Percentiles rank a stretch among this genome's conserved stretches.
Conservation (phyloP, 495 filamentous ascomycete genomes). For the Penicillium taxi region DNA sequence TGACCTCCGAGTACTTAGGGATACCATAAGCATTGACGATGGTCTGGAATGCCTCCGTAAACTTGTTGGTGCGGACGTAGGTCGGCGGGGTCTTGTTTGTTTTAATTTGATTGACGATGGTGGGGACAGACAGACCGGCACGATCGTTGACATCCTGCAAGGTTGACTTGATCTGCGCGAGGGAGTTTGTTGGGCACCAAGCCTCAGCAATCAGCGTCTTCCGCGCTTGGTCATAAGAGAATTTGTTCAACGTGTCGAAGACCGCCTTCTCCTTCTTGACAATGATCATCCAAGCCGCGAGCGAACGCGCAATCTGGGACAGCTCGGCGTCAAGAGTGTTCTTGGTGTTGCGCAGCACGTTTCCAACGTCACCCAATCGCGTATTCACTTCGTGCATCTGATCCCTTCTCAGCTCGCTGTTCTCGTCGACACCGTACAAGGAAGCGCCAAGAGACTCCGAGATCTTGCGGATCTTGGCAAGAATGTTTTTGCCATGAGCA, state of each 20-base stretch:
- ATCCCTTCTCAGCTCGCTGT: conserved; percentile 83
- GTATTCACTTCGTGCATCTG: conserved; percentile 96
- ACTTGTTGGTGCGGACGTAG: conserved; percentile 94
- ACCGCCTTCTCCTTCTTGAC: conserved; percentile 97
- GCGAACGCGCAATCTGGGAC: conserved; percentile 77
- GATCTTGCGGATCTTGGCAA: conserved; percentile 97
- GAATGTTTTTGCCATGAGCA: conserved; percentile 94
- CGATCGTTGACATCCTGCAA: conserved; percentile 94
- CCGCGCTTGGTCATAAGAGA: conserved; percentile 90
- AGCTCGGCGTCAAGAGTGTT: conserved; percentile 89
- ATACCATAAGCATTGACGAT: conserved; percentile 98
- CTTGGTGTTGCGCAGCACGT: conserved; percentile 92
- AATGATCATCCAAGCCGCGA: conserved; percentile 93
- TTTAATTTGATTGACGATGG: conserved; percentile 92
- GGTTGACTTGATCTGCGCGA: conserved; percentile 89
- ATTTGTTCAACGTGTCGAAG: conserved; percentile 93
- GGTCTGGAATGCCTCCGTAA: conserved; percentile 95
- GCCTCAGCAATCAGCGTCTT: conserved; percentile 97
- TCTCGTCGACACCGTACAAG: conserved; percentile 94
- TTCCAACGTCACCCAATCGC: conserved; percentile 78
- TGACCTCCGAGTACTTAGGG: conserved; percentile 93
- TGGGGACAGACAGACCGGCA: conserved; percentile 87
- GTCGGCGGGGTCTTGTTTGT: conserved; percentile 97
- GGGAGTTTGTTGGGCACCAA: conserved; percentile 88
- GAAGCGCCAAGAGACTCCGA: conserved; percentile 94